Evolutionary conservation across 1,139 yeast genomes (phyloP).

Genomic region (Kodamaea alishanica): DNA sequence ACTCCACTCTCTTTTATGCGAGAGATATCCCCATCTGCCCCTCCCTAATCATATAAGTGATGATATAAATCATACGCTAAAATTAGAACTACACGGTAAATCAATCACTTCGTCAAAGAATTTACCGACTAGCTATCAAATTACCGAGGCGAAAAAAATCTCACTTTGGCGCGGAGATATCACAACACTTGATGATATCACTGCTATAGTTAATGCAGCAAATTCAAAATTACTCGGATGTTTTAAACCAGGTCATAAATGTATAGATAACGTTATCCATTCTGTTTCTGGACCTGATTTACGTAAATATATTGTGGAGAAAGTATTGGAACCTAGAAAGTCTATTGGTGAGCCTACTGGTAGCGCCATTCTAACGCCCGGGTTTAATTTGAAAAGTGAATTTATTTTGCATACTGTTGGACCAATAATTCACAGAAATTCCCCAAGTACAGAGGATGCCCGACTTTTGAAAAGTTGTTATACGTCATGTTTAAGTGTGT

Average conservation of each 20-base stretch:
- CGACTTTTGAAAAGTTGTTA: constrained; percentile 1
- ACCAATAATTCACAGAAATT: constrained; percentile 1
- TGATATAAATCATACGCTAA: background rate
- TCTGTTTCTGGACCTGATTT: constrained; percentile 5
- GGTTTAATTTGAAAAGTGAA: constrained; percentile 3
- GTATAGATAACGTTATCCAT: constrained; percentile 7
- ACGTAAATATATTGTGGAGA: constrained; percentile 1
- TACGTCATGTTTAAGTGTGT: background rate
- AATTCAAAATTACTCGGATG: constrained; percentile 5
- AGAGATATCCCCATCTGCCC: constrained; percentile 3
- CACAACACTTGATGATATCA: constrained; percentile 3
- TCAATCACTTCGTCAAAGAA: background rate
- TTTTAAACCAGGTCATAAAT: constrained; percentile 4
- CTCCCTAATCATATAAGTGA: constrained; percentile 1
- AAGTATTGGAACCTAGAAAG: constrained; percentile 2
- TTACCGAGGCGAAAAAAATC: background rate
- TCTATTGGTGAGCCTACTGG: constrained; percentile 2
- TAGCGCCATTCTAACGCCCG: constrained; percentile 3
- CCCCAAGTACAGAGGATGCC: constrained; percentile 1
- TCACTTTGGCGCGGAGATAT: constrained; percentile 6
- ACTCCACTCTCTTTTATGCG: background rate
- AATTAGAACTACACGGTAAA: background rate
- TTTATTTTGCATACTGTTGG: constrained; percentile 5
- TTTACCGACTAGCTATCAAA: background rate
- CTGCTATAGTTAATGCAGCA: constrained; percentile 7